phyloP scores from a whole-genome alignment of 208 protist genomes.

The Acanthamoeba culbertsoni region DNA sequence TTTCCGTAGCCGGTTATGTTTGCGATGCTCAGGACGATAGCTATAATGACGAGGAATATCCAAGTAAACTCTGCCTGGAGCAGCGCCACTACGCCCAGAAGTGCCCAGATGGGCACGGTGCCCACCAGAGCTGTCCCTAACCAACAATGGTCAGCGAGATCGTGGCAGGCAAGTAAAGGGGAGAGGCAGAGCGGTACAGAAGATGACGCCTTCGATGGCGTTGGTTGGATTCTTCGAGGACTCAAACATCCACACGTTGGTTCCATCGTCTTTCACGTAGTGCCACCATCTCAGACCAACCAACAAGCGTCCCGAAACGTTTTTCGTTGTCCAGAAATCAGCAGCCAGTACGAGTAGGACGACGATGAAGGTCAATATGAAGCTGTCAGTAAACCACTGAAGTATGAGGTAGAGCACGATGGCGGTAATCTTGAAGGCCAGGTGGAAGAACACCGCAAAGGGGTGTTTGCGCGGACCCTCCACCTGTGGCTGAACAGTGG shows the following conservation, averaged over 20 bases:
- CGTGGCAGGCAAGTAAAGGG: background rate
- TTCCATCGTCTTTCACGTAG: constrained; percentile 91
- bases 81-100: constrained; percentile 22
- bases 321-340: constrained; percentile 96
- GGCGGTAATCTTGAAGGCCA: constrained; percentile 87
- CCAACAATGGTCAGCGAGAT: background rate
- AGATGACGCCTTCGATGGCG: constrained; percentile 42
- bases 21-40: constrained; percentile 61
- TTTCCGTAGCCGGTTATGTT: constrained; percentile 81
- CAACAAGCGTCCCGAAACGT: constrained; percentile 92
- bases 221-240: constrained; percentile 74
- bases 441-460: constrained; percentile 85
- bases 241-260: constrained; percentile 93
- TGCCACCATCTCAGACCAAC: constrained; percentile 94
- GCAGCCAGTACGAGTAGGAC: constrained; percentile 88
- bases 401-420: constrained; percentile 88
- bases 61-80: constrained; percentile 63
- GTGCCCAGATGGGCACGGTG: background rate
- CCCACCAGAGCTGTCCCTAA: constrained; percentile 27
- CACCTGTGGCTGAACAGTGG: background rate
- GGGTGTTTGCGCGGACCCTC: background rate
- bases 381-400: constrained; percentile 79
- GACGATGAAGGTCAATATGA: constrained; percentile 88
- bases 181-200: background rate
- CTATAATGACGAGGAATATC: constrained; percentile 69